Evolutionary conservation across 495 filamentous ascomycete species (phyloP).

Genomic region (Chlorociboria aeruginascens): DNA sequence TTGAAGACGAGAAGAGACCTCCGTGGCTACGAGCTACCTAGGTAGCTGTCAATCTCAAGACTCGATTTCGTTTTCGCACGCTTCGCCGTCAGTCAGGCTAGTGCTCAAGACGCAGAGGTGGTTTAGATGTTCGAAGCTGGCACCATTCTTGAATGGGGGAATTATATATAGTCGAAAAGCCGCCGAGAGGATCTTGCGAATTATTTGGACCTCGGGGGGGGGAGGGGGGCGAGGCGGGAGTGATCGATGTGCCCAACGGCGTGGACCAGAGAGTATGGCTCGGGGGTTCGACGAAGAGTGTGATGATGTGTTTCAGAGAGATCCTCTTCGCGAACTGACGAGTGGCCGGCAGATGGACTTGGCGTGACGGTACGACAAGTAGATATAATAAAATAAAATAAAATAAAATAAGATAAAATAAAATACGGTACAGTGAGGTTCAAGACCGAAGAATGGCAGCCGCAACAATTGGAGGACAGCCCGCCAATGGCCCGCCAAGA

Average conservation of each 20-base stretch:
- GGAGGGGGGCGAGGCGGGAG: not conserved
- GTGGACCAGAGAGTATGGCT: too few relatives aligned
- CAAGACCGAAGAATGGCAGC: too few relatives aligned
- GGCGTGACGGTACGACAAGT: not conserved
- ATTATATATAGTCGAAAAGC: slow-evolving; percentile 1
- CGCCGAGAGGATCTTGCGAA: slow-evolving; percentile 11
- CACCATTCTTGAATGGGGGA: slow-evolving; percentile 16
- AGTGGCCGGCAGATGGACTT: not conserved
- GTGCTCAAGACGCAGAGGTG: slow-evolving; percentile 4
- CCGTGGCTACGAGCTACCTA: slow-evolving; percentile 7
- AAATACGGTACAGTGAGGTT: too few relatives aligned
- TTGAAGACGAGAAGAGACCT: slow-evolving; percentile 13
- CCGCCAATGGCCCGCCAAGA: too few relatives aligned
- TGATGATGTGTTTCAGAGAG: too few relatives aligned
- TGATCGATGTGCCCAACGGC: too few relatives aligned
- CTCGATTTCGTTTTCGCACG: too few relatives aligned
- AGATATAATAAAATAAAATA: too few relatives aligned
- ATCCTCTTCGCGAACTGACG: too few relatives aligned
- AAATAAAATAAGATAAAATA: too few relatives aligned
- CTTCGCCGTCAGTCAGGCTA: slow-evolving; percentile 16
- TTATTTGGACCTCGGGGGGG: not conserved
- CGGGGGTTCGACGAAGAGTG: not conserved
- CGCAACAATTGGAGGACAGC: too few relatives aligned
- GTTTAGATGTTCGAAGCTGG: slow-evolving; percentile 16
- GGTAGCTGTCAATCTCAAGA: slow-evolving; percentile 16